Percentiles rank a stretch among this genome's conserved stretches.
Conservation (phyloP, 2,329 filamentous ascomycete genomes). For the Bertia moriformis region DNA sequence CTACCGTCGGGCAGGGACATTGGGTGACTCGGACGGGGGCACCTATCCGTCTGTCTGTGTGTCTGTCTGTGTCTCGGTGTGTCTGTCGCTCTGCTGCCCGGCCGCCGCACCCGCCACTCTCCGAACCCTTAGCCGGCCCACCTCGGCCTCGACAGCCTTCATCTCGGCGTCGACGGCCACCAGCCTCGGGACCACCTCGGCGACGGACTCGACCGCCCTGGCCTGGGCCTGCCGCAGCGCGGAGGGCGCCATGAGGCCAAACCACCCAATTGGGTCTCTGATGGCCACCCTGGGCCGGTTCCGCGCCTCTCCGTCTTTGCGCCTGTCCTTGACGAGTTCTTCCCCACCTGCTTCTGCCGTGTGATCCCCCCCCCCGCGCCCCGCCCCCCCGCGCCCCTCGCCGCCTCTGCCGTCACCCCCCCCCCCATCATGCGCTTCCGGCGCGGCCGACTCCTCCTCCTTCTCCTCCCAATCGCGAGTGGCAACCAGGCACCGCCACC, state of each 20-base stretch:
- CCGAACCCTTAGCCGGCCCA: constrained; percentile 43
- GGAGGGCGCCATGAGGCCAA: constrained; percentile 35
- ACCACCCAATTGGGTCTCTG: constrained; percentile 43
- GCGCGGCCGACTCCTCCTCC: no score
- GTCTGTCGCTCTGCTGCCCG: constrained; percentile 1
- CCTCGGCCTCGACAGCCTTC: constrained; percentile 51
- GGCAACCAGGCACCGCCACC: no score
- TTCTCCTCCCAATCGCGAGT: neutral
- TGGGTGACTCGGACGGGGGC: no score
- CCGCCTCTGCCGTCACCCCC: neutral
- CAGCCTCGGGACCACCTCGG: constrained; percentile 39
- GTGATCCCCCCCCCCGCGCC: neutral
- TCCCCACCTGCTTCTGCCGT: constrained; percentile 3
- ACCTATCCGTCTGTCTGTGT: no score
- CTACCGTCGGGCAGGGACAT: no score
- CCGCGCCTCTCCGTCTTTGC: constrained; percentile 4
- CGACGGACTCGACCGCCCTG: constrained; percentile 38
- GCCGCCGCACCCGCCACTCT: constrained; percentile 19
- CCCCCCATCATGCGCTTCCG: constrained; percentile 3
- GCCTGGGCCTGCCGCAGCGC: constrained; percentile 42
- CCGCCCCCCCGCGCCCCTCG: no score
- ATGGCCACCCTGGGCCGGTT: constrained; percentile 6
- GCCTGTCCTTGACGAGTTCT: constrained; percentile 6
- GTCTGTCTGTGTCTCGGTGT: neutral
- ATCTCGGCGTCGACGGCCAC: constrained; percentile 44